Percentiles rank a stretch among this genome's conserved stretches.
Conservation (phyloP, 2,329 filamentous ascomycete species). For the Aureobasidium uvarum region DNA sequence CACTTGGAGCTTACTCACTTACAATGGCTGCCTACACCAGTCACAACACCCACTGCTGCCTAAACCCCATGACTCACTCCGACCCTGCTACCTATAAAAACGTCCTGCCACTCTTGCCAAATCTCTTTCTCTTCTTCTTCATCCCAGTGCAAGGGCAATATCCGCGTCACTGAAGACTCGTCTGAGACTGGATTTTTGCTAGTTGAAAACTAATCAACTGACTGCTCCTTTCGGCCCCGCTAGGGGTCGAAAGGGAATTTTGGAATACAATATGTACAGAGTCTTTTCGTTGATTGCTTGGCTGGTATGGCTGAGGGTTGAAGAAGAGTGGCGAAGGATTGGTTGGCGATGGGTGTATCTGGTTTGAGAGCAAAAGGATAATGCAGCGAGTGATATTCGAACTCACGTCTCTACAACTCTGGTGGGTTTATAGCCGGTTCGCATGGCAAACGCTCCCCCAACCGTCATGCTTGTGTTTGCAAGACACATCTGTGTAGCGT, state of each 20-base stretch:
- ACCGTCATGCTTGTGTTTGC: background rate
- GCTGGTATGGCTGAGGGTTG: background rate
- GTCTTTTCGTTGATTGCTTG: background rate
- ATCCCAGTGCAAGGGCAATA: constrained; percentile 16
- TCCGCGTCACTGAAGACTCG: background rate
- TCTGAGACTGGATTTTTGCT: constrained; percentile 12
- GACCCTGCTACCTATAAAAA: background rate
- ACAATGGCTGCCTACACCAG: background rate
- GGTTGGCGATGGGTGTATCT: background rate
- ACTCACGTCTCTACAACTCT: background rate
- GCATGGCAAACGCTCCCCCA: background rate
- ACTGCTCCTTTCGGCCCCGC: background rate
- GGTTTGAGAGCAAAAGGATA: background rate
- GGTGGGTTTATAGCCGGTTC: no score
- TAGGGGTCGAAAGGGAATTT: background rate
- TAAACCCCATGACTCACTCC: background rate
- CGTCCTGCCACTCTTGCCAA: no score
- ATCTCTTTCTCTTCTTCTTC: background rate
- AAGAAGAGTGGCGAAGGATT: background rate
- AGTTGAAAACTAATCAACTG: constrained; percentile 11
- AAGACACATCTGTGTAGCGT: background rate
- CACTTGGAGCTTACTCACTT: no score
- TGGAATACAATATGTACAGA: background rate
- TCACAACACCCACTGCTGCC: background rate
- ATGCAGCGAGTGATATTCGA: background rate